Evolutionary conservation across 108 stramenopile species (phyloP).

Genomic region (Fragilariopsis cylindrus): DNA sequence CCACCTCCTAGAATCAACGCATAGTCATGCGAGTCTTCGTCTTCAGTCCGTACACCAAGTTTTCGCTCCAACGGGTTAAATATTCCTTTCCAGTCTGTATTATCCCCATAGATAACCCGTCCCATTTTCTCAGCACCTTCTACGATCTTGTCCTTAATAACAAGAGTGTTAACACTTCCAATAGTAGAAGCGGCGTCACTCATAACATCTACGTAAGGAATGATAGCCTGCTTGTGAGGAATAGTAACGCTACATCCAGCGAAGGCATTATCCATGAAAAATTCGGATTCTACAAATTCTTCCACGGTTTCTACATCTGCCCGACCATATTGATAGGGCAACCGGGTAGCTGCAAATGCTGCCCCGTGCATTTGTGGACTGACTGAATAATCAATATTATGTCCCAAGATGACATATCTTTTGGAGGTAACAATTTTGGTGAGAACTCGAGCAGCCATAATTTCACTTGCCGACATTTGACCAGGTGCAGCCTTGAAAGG

Average conservation of each 20-base stretch:
- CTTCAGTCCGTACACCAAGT: slow-evolving; percentile 43
- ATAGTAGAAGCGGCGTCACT: slow-evolving; percentile 90
- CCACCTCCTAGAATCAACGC: slow-evolving; percentile 96
- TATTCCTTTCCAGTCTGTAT: slow-evolving; percentile 99
- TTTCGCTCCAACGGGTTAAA: slow-evolving; percentile 82
- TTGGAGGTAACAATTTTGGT: slow-evolving; percentile 72
- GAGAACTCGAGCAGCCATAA: slow-evolving; percentile 85
- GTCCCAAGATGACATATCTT: slow-evolving; percentile 89
- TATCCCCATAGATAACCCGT: slow-evolving; percentile 89
- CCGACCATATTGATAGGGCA: slow-evolving; percentile 87
- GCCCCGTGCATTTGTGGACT: slow-evolving; percentile 97
- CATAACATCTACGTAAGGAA: slow-evolving; percentile 90
- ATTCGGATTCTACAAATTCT: slow-evolving; percentile 81
- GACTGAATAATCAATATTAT: slow-evolving; percentile 92
- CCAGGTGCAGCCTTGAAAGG: slow-evolving; percentile 95
- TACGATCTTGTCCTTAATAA: slow-evolving; percentile 65
- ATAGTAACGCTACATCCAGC: slow-evolving; percentile 97
- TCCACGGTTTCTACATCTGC: slow-evolving; percentile 82
- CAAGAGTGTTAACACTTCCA: slow-evolving; percentile 98
- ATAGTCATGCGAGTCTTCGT: slow-evolving; percentile 26
- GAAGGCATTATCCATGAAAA: slow-evolving; percentile 77
- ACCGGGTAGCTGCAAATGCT: slow-evolving; percentile 79
- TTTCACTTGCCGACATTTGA: slow-evolving; percentile 92
- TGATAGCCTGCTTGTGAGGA: slow-evolving; percentile 96
- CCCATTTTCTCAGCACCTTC: slow-evolving; percentile 37